Evolutionary conservation across 2,329 filamentous ascomycete species (phyloP), one percentile per base, ranked within the genome.

Genomic region (Aspergillus caelatus): DNA sequence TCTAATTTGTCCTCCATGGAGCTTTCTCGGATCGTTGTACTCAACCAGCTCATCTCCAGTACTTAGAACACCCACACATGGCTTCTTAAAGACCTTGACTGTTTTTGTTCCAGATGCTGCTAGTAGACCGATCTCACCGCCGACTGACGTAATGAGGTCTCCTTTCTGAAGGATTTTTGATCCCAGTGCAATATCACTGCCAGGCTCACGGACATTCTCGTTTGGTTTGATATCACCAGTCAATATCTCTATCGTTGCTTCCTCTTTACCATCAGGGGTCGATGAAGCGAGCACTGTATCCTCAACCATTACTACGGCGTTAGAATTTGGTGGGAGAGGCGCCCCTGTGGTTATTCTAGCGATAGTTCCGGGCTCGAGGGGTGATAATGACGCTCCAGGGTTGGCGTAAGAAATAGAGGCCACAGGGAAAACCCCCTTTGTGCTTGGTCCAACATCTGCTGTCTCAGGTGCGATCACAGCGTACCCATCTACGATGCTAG

Each of bases 401-500:
- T 92, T 87, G 12, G 95, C 95, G 74, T 97, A 93, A 0, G 93
- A 96, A 14, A 98, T 85, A 0, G 91, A 90, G 0, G 90, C 89
- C 16, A 99, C 94, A 0, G 94, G 93, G 73, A 95, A 98, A 0
- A 89, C 80, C 0, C 94, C 94, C 70, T 90, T 92, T 56, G 92
- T 86, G 56, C 85, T 87, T 0, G 75, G 74, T 1, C 85, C 87
- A 46, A 87, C 82, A 34, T 81, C 80, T 59, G 85, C 84, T 7
- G 65, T 75, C 67, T 72, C 75, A 14, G 71, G 77, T 61, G 77
- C 89, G 43, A 94, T 88, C 0, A 96, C 86, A 2, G 95, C 95
- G 74, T 99, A 99, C 1, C 95, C 95, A 76, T 99, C 95, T 0
- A 99, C 95, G 46, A 97, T 98, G 74, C 94, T 98, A 21, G 95